Evolutionary conservation across 2,329 filamentous ascomycete genomes (phyloP), one percentile per base, ranked within the genome.

Genomic region (Fusarium sp.): DNA sequence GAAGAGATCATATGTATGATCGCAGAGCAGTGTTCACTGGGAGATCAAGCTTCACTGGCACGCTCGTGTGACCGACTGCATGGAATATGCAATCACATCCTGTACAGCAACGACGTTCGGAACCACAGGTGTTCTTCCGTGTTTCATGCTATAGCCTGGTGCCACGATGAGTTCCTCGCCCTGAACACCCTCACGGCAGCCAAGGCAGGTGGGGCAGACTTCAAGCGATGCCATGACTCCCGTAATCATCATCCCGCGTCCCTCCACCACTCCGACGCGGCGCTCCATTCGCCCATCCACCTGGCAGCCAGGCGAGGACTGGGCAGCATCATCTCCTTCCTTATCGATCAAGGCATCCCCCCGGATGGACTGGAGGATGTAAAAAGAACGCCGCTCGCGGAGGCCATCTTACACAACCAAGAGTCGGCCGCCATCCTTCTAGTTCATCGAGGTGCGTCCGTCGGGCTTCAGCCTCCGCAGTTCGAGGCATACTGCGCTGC

Each of bases 371-470:
- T 5, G 20, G 29, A 51, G 16, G 20, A 20, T 29, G 20, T 20
- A 18, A n/a, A 9, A 18, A 59, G 13, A 38, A 38, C 57, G 10
- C 44, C 42, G 3, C 42, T 59, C 7, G 13, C 25, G 8, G 42
- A 59, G 20, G 57, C 54, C 34, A 57, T 57, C n/a, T 20, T 57
- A 7, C 13, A 57, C 54, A 31, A 44, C 25, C 34, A 18, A 18
- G 55, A 58, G 40, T 33, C 36, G 44, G 33, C 55, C 2, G 55
- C 55, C 13, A 58, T 49, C 8, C n/a, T 58, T 16, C 55, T 58
- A 11, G 40, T 58, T 14, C 27, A 13, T 27, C 55, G 23, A 23
- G 55, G 38, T 7, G 55, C 38, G 7, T 20, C 36, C 11, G n/a
- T 46, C 14, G 55, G 40, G 16, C 23, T 58, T 27, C 36, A 33